phyloP scores from a whole-genome alignment of 2,329 filamentous ascomycete species.

The Didymella glomerata region DNA sequence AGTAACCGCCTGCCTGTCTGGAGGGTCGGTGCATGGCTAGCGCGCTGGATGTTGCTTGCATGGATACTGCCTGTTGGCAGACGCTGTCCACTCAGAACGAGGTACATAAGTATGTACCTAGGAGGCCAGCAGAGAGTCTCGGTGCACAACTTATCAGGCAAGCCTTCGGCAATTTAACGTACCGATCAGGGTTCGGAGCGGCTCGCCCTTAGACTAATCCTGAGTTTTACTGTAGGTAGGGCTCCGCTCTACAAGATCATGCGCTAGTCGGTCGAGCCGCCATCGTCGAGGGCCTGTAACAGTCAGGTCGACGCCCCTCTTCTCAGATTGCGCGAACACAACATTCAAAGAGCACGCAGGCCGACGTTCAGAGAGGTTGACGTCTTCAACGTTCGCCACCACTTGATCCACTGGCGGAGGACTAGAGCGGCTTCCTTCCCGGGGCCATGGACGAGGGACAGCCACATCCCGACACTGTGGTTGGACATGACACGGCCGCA shows the following conservation, averaged over 20 bases:
- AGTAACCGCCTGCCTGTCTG: conserved; percentile 1
- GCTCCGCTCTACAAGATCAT: conserved; percentile 17
- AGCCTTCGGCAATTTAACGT: conserved; percentile 13
- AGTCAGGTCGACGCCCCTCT: conserved; percentile 15
- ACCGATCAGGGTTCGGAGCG: conserved; percentile 17
- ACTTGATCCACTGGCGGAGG: conserved; percentile 25
- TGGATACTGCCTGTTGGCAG: conserved; percentile 5
- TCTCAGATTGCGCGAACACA: conserved; percentile 12
- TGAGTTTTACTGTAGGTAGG: conserved; percentile 18
- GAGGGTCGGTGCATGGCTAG: conserved; percentile 11
- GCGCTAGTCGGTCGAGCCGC: conserved; percentile 24
- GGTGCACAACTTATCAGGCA: conserved; percentile 1
- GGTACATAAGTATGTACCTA: conserved; percentile 14
- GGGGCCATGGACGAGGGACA: conserved; percentile 49
- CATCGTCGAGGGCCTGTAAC: conserved; percentile 19
- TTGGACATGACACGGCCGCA: conserved; percentile 46
- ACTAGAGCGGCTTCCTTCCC: conserved; percentile 37
- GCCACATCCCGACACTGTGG: conserved; percentile 50
- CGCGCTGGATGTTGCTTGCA: conserved; percentile 6
- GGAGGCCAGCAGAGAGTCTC: conserved; percentile 3
- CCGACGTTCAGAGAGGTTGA: background rate
- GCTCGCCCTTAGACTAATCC: conserved; percentile 15
- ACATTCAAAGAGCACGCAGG: conserved; percentile 1
- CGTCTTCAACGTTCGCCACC: conserved; percentile 28
- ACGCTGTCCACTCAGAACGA: background rate